phyloP scores from a whole-genome alignment of 768 basidiomycete species.

The Megacollybia marginata region DNA sequence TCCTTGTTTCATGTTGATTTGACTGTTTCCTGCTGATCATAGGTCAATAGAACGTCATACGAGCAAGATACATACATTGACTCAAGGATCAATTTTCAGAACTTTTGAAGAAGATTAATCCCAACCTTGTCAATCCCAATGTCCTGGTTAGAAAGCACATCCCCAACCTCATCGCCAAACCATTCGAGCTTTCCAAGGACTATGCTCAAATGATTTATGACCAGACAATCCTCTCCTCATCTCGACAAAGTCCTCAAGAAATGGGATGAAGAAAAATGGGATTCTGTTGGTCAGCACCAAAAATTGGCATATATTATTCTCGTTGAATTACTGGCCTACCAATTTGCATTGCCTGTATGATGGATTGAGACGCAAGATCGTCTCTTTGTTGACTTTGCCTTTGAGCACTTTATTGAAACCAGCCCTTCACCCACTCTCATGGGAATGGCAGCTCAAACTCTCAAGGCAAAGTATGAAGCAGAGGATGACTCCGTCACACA shows the following conservation, averaged over 20 bases:
- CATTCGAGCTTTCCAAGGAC: slow-evolving; percentile 74
- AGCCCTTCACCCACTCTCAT: slow-evolving; percentile 95
- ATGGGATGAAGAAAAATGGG: slow-evolving; percentile 94
- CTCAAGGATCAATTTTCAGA: slow-evolving; percentile 35
- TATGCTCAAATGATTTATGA: slow-evolving; percentile 96
- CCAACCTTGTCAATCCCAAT: slow-evolving; percentile 86
- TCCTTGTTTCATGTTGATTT: no score
- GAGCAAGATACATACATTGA: neutral
- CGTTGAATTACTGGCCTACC: slow-evolving; percentile 94
- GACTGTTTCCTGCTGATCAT: no score
- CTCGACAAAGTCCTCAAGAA: slow-evolving; percentile 90
- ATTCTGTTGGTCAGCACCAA: slow-evolving; percentile 71
- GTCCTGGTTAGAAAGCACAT: slow-evolving; percentile 94
- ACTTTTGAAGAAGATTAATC: slow-evolving; percentile 96
- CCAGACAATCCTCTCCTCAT: slow-evolving; percentile 90
- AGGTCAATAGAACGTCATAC: no score
- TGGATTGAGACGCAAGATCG: slow-evolving; percentile 99
- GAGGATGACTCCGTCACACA: slow-evolving; percentile 80
- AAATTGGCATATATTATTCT: slow-evolving; percentile 93
- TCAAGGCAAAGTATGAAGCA: slow-evolving; percentile 90
- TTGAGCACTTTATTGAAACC: slow-evolving; percentile 92
- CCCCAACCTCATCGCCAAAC: slow-evolving; percentile 89
- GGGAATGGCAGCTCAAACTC: slow-evolving; percentile 86
- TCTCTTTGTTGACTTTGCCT: slow-evolving; percentile 77
- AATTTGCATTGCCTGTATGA: slow-evolving; percentile 96